A percentile compares a stretch with the other conserved stretches of the same genome.
phyloP scores from a whole-genome alignment of 2,329 filamentous ascomycete species.

The Colletotrichum navitas region DNA sequence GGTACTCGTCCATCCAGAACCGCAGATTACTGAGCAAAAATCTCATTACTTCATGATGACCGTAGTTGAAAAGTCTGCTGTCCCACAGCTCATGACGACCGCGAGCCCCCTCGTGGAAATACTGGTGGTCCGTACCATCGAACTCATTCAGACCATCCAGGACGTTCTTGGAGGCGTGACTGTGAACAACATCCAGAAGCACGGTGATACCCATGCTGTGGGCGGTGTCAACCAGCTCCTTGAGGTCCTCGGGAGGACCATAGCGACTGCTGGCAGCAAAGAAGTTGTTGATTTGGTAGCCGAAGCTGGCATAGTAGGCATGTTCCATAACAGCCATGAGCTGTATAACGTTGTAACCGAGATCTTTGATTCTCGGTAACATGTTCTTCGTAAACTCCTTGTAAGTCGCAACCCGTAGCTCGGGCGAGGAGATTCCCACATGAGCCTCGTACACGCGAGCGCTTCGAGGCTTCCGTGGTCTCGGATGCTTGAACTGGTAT shows the following conservation, averaged over 20 bases:
- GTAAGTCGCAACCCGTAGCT: constrained; percentile 90
- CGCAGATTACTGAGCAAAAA: constrained; percentile 95
- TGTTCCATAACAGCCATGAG: constrained; percentile 99
- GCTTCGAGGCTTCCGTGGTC: constrained; percentile 86
- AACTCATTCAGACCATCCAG: constrained; percentile 96
- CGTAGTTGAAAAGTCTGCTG: constrained; percentile 97
- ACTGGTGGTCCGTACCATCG: constrained; percentile 93
- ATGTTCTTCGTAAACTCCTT: constrained; percentile 96
- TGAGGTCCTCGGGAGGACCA: constrained; percentile 92
- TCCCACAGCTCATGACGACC: constrained; percentile 96
- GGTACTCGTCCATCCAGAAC: constrained; percentile 99
- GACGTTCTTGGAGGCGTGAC: constrained; percentile 97
- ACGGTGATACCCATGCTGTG: constrained; percentile 92
- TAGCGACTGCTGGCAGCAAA: constrained; percentile 98
- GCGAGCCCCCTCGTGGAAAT: constrained; percentile 90
- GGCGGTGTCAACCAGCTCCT: constrained; percentile 95
- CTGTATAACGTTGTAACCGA: constrained; percentile 98
- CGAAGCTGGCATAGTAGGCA: constrained; percentile 98
- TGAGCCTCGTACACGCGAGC: constrained; percentile 98
- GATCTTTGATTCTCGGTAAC: constrained; percentile 87
- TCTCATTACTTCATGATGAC: constrained; percentile 91
- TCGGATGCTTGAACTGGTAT: constrained; percentile 86
- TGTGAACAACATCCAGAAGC: constrained; percentile 95
- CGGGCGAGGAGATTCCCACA: constrained; percentile 94
- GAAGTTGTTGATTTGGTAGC: constrained; percentile 99